Conservation (phyloP, 495 filamentous ascomycete genomes). For the Aspergillus sclerotiicarbonarius region DNA sequence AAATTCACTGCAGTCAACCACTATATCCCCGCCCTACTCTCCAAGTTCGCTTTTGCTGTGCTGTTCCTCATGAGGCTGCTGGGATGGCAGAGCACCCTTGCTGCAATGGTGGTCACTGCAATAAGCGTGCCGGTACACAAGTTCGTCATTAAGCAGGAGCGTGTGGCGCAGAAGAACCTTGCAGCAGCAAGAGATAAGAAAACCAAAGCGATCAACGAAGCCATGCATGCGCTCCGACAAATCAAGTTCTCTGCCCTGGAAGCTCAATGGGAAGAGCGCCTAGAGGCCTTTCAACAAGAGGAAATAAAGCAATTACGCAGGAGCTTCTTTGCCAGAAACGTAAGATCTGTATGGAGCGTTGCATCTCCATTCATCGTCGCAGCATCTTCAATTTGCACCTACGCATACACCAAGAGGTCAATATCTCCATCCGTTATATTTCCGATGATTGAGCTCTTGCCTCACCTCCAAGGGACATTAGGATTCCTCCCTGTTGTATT, state of each 20-base stretch:
- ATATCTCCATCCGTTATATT: slow-evolving; percentile 1
- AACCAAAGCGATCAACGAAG: slow-evolving; percentile 2
- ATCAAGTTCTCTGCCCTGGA: neutral
- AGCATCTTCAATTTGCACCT: neutral
- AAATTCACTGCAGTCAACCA: slow-evolving; percentile 2
- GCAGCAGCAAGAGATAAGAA: neutral
- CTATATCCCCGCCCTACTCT: neutral
- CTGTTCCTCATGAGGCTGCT: neutral
- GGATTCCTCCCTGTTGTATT: neutral
- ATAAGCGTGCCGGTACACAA: neutral
- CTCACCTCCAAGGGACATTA: slow-evolving; percentile 1
- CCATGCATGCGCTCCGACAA: neutral
- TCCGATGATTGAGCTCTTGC: slow-evolving; percentile 3
- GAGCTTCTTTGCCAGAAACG: neutral
- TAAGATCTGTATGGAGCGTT: neutral
- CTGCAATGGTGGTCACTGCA: neutral
- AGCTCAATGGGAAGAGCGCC: neutral
- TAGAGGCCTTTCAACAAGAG: neutral
- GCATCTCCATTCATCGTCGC: neutral
- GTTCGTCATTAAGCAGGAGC: neutral
- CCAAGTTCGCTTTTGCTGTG: neutral
- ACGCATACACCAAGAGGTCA: neutral
- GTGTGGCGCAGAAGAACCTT: neutral
- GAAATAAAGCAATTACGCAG: neutral
- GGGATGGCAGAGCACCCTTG: neutral